Evolutionary conservation across 495 filamentous ascomycete genomes (phyloP).

Genomic region (Thozetella sp.): DNA sequence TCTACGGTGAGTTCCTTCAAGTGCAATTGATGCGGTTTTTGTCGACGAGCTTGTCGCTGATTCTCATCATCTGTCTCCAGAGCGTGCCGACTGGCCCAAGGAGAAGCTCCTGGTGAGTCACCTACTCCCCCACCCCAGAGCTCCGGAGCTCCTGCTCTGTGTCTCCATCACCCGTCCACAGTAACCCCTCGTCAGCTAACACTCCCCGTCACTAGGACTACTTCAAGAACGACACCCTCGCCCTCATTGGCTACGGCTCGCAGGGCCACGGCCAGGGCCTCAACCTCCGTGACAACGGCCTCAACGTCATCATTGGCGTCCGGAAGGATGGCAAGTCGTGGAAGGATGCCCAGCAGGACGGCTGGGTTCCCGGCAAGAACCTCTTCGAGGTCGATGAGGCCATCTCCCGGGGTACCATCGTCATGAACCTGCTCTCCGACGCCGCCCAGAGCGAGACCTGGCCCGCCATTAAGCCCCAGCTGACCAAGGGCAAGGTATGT

Average conservation of each 20-base stretch:
- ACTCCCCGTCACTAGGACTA: slow-evolving; percentile 64
- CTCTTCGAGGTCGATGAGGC: slow-evolving; percentile 97
- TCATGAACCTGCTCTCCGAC: slow-evolving; percentile 99
- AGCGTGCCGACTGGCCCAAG: slow-evolving; percentile 96
- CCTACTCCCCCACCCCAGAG: slow-evolving; percentile 2
- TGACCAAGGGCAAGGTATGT: slow-evolving; percentile 94
- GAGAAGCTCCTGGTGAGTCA: slow-evolving; percentile 89
- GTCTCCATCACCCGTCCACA: neutral
- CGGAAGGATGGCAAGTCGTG: slow-evolving; percentile 97
- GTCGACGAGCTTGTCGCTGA: slow-evolving; percentile 6
- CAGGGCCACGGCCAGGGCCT: slow-evolving; percentile 98
- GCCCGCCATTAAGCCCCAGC: slow-evolving; percentile 94
- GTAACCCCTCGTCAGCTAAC: slow-evolving; percentile 2
- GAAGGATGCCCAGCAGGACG: slow-evolving; percentile 95
- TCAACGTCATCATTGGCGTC: slow-evolving; percentile 98
- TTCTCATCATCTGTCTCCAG: slow-evolving; percentile 38
- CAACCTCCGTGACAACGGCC: slow-evolving; percentile 97
- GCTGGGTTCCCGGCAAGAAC: slow-evolving; percentile 98
- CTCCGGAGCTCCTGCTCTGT: neutral
- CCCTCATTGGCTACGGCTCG: slow-evolving; percentile 98
- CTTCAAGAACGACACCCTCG: slow-evolving; percentile 99
- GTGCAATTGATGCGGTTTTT: slow-evolving; percentile 3
- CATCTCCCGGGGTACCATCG: slow-evolving; percentile 87
- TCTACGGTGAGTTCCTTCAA: slow-evolving; percentile 68
- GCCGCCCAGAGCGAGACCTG: slow-evolving; percentile 98